Evolutionary conservation across 2,329 filamentous ascomycete species (phyloP).

Genomic region (Diaporthe helianthi): DNA sequence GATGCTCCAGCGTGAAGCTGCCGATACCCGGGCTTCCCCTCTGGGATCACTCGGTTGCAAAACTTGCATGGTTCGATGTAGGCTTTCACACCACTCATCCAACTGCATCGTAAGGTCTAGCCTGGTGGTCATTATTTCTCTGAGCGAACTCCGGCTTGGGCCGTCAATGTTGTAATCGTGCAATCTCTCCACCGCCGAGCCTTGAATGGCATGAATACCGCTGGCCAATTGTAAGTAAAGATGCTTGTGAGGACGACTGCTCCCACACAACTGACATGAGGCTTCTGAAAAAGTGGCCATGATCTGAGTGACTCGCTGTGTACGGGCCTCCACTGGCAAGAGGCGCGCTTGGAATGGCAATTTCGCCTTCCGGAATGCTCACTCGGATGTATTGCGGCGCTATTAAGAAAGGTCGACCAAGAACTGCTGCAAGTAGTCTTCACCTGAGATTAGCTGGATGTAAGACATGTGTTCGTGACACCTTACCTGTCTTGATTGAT

Average conservation of each 20-base stretch:
- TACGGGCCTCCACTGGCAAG: no score
- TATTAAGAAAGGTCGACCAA: conserved; percentile 2
- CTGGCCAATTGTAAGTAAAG: background rate
- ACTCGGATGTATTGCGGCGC: background rate
- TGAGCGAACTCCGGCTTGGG: background rate
- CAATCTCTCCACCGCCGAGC: background rate
- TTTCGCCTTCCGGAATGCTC: background rate
- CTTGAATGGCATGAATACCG: background rate
- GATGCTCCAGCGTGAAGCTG: background rate
- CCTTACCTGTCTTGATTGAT: conserved; percentile 9
- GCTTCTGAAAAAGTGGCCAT: background rate
- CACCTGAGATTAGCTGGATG: no score
- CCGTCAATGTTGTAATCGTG: conserved; percentile 13
- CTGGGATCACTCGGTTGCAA: background rate
- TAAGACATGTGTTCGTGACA: background rate
- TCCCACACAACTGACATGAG: background rate
- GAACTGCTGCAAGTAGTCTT: background rate
- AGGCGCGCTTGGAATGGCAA: no score
- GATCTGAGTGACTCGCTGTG: background rate
- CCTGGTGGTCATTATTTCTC: background rate
- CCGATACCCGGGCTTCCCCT: no score
- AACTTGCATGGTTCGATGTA: background rate
- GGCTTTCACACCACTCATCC: background rate
- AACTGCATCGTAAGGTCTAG: background rate
- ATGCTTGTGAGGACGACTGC: background rate